Conservation (phyloP, 2,329 filamentous ascomycete species). For the Malbranchea cinnamomea region DNA sequence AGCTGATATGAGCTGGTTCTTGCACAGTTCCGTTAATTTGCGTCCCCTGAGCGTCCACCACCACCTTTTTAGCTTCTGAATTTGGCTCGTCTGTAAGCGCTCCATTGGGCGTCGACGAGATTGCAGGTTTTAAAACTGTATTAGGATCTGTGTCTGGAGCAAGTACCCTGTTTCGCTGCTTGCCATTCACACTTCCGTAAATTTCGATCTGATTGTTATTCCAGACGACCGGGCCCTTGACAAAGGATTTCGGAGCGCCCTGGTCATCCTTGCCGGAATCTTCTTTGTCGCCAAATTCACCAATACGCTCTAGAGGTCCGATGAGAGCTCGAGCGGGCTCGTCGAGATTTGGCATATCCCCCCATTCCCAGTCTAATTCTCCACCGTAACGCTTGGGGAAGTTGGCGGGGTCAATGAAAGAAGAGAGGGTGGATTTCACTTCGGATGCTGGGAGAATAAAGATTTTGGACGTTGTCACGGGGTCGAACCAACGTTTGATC, state of each 20-base stretch:
- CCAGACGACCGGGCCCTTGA: constrained; percentile 48
- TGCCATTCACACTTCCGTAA: constrained; percentile 40
- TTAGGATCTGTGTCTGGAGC: no score
- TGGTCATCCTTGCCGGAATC: constrained; percentile 9
- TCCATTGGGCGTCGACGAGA: no score
- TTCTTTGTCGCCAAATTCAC: constrained; percentile 14
- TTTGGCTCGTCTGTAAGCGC: no score
- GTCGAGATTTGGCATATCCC: constrained; percentile 60
- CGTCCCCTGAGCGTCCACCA: no score
- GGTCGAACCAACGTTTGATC: constrained; percentile 92
- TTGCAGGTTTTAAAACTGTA: no score
- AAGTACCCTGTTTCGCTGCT: constrained; percentile 7
- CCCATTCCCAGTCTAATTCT: constrained; percentile 67
- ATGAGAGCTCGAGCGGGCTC: constrained; percentile 22
- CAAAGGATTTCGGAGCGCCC: constrained; percentile 2
- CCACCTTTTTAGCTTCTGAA: no score
- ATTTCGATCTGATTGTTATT: constrained; percentile 69
- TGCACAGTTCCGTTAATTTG: no score
- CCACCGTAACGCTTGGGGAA: constrained; percentile 87
- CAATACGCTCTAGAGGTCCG: constrained; percentile 15
- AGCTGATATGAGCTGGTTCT: no score
- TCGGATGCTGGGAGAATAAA: constrained; percentile 68
- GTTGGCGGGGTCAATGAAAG: constrained; percentile 67
- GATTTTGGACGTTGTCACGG: constrained; percentile 88
- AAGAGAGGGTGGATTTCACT: constrained; percentile 59